These are phyloP conservation scores for Graphiopsis chlorocephala DNA, from an alignment of 2,329 filamentous ascomycete genomes.

Conservation along the genomic window DNA sequence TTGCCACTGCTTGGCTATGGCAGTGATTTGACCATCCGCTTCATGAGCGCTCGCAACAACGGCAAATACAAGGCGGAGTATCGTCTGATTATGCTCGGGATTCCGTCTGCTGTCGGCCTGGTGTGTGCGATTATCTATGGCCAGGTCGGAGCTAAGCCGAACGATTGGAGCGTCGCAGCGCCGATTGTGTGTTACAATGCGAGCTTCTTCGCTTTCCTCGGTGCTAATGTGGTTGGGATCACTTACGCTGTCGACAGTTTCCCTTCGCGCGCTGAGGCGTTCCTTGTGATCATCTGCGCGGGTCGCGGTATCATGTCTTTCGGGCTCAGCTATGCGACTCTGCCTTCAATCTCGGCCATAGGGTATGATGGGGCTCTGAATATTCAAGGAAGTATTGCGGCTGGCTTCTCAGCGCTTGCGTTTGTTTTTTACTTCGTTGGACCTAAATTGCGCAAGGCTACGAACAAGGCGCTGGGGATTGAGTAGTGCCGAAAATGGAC, in stretches of 20 bases:
- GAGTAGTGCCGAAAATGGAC: too few relatives aligned
- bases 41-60: conserved; percentile 27
- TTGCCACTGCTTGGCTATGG: conserved; percentile 39
- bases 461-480: not conserved
- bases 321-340: conserved; percentile 39
- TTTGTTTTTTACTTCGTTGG: not conserved
- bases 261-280: conserved; percentile 39
- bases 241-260: conserved; percentile 45
- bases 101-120: not conserved
- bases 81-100: not conserved
- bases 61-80: not conserved
- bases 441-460: not conserved
- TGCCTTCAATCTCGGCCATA: conserved; percentile 27
- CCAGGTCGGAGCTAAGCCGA: conserved; percentile 31
- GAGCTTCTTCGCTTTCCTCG: conserved; percentile 39
- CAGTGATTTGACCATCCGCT: conserved; percentile 36
- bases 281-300: conserved; percentile 46
- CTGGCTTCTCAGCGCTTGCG: not conserved
- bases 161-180: conserved; percentile 36
- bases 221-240: conserved; percentile 44
- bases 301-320: conserved; percentile 46
- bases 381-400: not conserved
- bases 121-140: not conserved
- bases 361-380: conserved; percentile 32
- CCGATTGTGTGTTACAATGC: conserved; percentile 31